Evolutionary conservation across 306 rosid genomes (phyloP).

Genomic region (Neltuma alba): DNA sequence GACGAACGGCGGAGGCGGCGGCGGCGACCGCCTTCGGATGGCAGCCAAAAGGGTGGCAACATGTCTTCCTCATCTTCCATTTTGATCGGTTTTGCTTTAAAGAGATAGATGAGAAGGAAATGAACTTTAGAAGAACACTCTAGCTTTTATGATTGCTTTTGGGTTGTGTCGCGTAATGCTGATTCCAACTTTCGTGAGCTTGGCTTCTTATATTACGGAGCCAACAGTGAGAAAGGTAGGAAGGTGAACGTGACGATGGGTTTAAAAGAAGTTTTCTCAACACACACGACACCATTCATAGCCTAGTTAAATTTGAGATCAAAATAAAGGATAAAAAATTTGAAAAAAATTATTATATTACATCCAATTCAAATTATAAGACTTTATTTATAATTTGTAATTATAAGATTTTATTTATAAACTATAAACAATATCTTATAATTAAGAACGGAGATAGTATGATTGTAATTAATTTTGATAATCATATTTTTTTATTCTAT

Average conservation of each 20-base stretch:
- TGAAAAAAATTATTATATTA: no score
- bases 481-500: no score
- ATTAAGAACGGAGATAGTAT: no score
- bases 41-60: conserved; percentile 66
- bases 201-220: conserved; percentile 34
- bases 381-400: no score
- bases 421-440: no score
- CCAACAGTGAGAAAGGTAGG: conserved; percentile 20
- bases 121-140: neutral
- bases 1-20: conserved; percentile 54
- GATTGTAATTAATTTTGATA: no score
- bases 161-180: neutral
- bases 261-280: no score
- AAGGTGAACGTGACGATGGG: neutral
- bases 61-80: conserved; percentile 56
- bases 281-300: no score
- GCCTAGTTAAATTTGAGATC: no score
- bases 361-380: no score
- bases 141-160: conserved; percentile 16
- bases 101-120: neutral
- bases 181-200: conserved; percentile 10
- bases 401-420: no score
- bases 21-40: conserved; percentile 28
- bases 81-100: conserved; percentile 12
- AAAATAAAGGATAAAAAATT: no score